Evolutionary conservation across 1,284 basidiomycete genomes (phyloP).

Genomic region (Wallemia mellicola): DNA sequence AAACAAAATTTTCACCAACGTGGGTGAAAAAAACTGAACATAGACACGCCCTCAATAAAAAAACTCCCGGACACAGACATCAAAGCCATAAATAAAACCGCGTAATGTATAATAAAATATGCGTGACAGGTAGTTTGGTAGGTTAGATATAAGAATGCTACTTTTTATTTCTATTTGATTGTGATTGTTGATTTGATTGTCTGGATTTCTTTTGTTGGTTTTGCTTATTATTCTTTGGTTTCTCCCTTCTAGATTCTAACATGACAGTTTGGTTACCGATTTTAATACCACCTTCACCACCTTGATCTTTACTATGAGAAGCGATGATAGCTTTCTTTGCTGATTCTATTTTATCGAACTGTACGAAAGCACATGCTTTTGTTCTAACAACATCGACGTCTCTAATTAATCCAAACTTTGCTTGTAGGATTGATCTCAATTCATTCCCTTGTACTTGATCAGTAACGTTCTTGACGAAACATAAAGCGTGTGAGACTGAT

Average conservation of each 20-base stretch:
- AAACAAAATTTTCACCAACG: background rate
- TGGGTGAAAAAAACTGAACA: background rate
- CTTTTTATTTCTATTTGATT: background rate
- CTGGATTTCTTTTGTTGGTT: conserved; percentile 3
- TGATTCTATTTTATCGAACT: conserved; percentile 46
- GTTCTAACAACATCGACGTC: conserved; percentile 59
- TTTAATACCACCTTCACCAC: conserved; percentile 65
- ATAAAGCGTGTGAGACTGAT: conserved; percentile 3
- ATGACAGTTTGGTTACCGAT: conserved; percentile 22
- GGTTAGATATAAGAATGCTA: background rate
- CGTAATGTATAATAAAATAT: background rate
- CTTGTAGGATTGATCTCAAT: conserved; percentile 28
- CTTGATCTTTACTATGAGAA: conserved; percentile 30
- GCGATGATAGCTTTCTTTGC: conserved; percentile 58
- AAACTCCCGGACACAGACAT: background rate
- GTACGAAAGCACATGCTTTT: conserved; percentile 83
- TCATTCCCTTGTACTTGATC: conserved; percentile 35
- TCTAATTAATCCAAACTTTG: conserved; percentile 56
- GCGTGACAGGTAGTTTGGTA: background rate
- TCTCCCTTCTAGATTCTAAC: conserved; percentile 3
- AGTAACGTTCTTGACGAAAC: conserved; percentile 27
- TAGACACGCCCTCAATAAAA: background rate
- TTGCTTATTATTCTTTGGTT: conserved; percentile 4
- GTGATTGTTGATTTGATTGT: background rate
- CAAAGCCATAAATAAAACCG: background rate